Evolutionary conservation across 768 basidiomycete species (phyloP).

Genomic region (Leucogyrophana mollusca): DNA sequence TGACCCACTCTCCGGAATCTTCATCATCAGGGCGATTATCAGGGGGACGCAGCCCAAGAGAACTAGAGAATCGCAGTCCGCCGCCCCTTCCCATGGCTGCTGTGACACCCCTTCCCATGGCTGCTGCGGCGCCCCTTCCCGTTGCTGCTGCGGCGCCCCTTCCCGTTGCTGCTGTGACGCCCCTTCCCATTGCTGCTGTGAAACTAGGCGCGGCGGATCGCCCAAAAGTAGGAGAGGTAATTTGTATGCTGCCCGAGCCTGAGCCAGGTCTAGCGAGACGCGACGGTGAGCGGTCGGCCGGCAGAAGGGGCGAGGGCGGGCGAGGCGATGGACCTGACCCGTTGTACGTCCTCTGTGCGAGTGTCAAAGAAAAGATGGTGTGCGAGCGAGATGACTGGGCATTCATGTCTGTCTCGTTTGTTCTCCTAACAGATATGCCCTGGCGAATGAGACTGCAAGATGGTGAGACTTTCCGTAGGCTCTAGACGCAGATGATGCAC

Average conservation of each 20-base stretch:
- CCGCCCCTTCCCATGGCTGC: too few relatives aligned
- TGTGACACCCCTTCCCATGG: too few relatives aligned
- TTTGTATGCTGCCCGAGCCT: constrained; percentile 37
- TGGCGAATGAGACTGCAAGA: constrained; percentile 75
- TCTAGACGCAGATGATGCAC: constrained; percentile 30
- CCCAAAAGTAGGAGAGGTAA: constrained; percentile 75
- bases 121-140: too few relatives aligned
- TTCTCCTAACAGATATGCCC: constrained; percentile 87
- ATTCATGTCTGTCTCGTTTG: constrained; percentile 99
- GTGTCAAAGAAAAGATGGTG: constrained; percentile 96
- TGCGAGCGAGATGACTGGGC: constrained; percentile 97
- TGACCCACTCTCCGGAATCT: constrained; percentile 81
- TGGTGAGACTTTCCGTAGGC: constrained; percentile 11
- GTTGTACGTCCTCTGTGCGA: constrained; percentile 85
- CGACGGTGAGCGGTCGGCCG: constrained; percentile 71
- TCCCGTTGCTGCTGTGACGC: too few relatives aligned
- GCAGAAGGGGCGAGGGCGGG: constrained; percentile 75
- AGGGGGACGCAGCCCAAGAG: constrained; percentile 65
- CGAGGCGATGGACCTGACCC: constrained; percentile 70
- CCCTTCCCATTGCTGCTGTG: constrained; percentile 67
- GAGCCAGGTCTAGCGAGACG: constrained; percentile 84
- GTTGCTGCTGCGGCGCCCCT: too few relatives aligned
- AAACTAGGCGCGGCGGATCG: constrained; percentile 82
- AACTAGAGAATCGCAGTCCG: constrained; percentile 71
- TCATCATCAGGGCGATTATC: constrained; percentile 52